A percentile compares a stretch with the other conserved stretches of the same genome.
phyloP scores from a whole-genome alignment of 2,329 filamentous ascomycete species.

The Elsinoe fawcettii region DNA sequence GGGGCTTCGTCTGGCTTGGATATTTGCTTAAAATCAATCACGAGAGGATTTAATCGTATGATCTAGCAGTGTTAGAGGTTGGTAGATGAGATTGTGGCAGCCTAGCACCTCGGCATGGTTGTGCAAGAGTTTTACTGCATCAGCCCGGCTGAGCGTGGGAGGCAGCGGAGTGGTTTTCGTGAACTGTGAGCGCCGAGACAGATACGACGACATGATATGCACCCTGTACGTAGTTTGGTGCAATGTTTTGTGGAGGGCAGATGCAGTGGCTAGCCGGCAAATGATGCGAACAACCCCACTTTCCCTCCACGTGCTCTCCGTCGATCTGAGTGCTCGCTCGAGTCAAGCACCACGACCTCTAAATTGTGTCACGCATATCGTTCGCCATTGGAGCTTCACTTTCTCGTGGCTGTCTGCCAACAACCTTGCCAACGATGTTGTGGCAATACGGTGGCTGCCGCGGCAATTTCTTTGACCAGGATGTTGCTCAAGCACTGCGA shows the following conservation, averaged over 20 bases:
- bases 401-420: neutral
- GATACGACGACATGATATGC: neutral
- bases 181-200: constrained; percentile 4
- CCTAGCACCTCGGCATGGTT: constrained; percentile 11
- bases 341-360: neutral
- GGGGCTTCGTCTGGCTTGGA: neutral
- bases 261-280: neutral
- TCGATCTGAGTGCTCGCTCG: neutral
- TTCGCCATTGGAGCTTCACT: neutral
- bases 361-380: neutral
- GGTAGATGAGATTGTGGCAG: neutral
- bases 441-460: neutral
- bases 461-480: neutral
- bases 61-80: neutral
- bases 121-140: constrained; percentile 6
- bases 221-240: neutral
- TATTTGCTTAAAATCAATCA: constrained; percentile 1
- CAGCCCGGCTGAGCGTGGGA: neutral
- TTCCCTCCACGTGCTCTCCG: neutral
- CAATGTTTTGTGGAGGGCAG: neutral
- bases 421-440: neutral
- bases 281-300: neutral
- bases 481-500: neutral
- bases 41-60: constrained; percentile 11
- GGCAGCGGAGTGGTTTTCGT: constrained; percentile 7